Evolutionary conservation across 331 rosid species (phyloP), one percentile per base, ranked within the genome.

Genomic region (Quercus phellos): DNA sequence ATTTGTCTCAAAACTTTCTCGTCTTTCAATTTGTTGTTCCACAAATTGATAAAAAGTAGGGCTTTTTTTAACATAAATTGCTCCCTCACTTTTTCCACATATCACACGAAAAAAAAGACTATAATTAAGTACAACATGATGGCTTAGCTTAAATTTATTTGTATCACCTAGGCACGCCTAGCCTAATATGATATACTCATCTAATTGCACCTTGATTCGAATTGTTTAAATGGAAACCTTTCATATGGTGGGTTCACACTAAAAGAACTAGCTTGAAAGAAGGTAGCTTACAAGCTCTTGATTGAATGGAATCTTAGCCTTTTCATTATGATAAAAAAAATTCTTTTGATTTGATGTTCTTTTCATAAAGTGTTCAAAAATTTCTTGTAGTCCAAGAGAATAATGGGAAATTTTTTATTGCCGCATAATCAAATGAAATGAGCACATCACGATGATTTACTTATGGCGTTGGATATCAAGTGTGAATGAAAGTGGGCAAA

Each of bases 1-100:
- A 35, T 55, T 77, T 69, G 32, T 56, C 59, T 27, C 6, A n/a
- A 66, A 73, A 73, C 78, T 68, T 22, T 16, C 55, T 42, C 71
- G n/a, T 74, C 72, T 55, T 79, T 55, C 22, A 22, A 32, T 32
- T 77, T 42, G 2, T 43, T 68, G 46, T 35, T 32, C 56, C 72
- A 61, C 68, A 61, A 61, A 27, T 61, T 61, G 68, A 14, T 11
- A 14, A 58, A 72, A 32, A 51, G 4, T 54, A 16, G 13, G 29
- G 6, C 30, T 2, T 55, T 50, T 66, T 78, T 78, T 71, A 38
- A 34, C 74, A 34, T n/a, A 63, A 61, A 11, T 46, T 46, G 53
- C 19, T 27, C 70, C 55, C 68, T 8, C 19, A 34, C 19, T 54
- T 21, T 21, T 54, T 67, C 30, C 14, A 16, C 29, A 32, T 32